phyloP scores from a whole-genome alignment of 345 rosid genomes.

The Salix caprea region DNA sequence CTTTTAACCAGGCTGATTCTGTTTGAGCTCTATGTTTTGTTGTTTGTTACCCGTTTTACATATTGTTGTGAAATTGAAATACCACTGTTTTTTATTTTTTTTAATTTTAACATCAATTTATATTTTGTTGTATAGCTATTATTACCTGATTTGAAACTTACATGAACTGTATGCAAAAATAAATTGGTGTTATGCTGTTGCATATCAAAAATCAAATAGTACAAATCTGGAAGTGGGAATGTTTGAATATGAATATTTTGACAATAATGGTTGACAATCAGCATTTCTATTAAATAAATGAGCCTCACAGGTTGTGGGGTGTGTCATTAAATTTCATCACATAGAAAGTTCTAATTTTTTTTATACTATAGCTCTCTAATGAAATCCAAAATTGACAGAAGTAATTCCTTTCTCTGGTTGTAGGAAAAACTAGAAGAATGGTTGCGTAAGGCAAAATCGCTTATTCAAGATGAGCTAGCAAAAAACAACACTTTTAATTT shows the following conservation, averaged over 20 bases:
- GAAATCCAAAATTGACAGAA: not conserved
- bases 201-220: too few relatives aligned
- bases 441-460: slow-evolving; percentile 63
- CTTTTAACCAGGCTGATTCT: too few relatives aligned
- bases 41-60: too few relatives aligned
- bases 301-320: too few relatives aligned
- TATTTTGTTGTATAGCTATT: not conserved
- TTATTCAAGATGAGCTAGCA: slow-evolving; percentile 55
- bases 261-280: too few relatives aligned
- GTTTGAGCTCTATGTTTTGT: too few relatives aligned
- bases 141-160: not conserved
- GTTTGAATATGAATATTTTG: not conserved
- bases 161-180: not conserved
- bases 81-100: not conserved
- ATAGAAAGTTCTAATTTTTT: not conserved
- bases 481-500: slow-evolving; percentile 49
- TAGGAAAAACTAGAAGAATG: slow-evolving; percentile 96
- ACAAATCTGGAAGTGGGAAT: not conserved
- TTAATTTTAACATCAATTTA: not conserved
- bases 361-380: not conserved
- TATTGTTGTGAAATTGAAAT: not conserved
- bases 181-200: not conserved
- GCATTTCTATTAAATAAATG: too few relatives aligned
- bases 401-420: slow-evolving; percentile 11
- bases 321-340: not conserved